phyloP scores from a whole-genome alignment of 2,329 filamentous ascomycete genomes.

The Teratosphaeria gauchensis region DNA sequence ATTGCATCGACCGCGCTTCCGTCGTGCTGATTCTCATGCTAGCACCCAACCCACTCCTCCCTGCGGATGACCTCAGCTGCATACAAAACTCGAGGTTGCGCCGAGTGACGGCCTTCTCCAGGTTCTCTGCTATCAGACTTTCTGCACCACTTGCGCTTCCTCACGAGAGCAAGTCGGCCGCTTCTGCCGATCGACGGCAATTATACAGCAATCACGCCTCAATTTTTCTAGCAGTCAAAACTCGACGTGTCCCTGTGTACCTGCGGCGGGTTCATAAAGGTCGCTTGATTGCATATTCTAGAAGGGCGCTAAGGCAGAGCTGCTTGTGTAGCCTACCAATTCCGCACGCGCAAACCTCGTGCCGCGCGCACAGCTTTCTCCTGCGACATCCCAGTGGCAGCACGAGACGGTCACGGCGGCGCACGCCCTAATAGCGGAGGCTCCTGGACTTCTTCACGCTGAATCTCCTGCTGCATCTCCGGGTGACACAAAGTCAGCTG shows the following conservation, averaged over 20 bases:
- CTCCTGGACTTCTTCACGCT: background rate
- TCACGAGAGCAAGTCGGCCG: background rate
- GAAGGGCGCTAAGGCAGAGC: background rate
- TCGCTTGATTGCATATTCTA: background rate
- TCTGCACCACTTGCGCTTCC: background rate
- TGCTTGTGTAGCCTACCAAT: background rate
- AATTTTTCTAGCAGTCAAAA: background rate
- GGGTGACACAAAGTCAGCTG: background rate
- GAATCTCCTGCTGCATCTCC: background rate
- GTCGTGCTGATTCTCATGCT: background rate
- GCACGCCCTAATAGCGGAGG: no score
- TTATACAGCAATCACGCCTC: background rate
- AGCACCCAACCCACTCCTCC: background rate
- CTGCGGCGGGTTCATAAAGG: background rate
- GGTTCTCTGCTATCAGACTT: background rate
- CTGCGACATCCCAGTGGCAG: background rate
- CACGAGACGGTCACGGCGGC: background rate
- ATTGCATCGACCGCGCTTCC: background rate
- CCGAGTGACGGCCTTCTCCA: background rate
- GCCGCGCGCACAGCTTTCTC: background rate
- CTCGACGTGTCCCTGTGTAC: background rate
- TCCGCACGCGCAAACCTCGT: background rate
- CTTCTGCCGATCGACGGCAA: background rate
- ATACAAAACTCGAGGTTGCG: background rate
- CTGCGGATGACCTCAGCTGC: background rate